Conservation (phyloP, 495 filamentous ascomycete genomes). For the Hypoxylon rickii region DNA sequence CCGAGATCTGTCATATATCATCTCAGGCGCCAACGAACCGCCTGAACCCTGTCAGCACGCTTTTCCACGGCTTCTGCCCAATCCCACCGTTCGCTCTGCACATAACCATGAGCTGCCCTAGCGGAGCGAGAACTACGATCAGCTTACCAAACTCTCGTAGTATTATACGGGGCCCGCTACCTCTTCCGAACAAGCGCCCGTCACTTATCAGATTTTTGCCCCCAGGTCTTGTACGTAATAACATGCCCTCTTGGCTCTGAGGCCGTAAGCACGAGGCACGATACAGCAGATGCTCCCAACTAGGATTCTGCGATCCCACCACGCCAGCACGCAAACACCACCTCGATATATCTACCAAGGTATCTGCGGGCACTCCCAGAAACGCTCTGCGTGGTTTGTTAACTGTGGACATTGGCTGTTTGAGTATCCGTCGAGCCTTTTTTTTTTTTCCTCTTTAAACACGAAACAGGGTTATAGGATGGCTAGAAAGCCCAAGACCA, state of each 20-base stretch:
- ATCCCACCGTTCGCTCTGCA: constrained; percentile 25
- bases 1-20: constrained; percentile 37
- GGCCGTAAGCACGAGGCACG: no score
- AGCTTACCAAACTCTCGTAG: constrained; percentile 18
- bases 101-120: constrained; percentile 7
- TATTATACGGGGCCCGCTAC: constrained; percentile 18
- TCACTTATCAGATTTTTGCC: constrained; percentile 20
- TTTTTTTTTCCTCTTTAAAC: no score
- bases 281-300: no score
- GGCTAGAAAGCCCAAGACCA: constrained; percentile 7
- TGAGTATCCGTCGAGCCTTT: not conserved
- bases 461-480: constrained; percentile 9
- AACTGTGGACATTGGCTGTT: constrained; percentile 2
- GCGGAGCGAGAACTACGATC: constrained; percentile 11
- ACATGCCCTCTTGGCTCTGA: no score
- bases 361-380: no score
- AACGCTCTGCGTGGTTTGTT: no score
- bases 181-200: constrained; percentile 23
- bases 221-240: constrained; percentile 12
- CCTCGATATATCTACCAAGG: not conserved
- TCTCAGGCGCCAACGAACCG: constrained; percentile 31
- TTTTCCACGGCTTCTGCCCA: constrained; percentile 21
- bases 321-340: not conserved
- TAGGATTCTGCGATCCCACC: no score
- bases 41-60: constrained; percentile 28